Base-by-base conservation (phyloP, 208 protist species). In the Plasmodiophora brassicae region DNA sequence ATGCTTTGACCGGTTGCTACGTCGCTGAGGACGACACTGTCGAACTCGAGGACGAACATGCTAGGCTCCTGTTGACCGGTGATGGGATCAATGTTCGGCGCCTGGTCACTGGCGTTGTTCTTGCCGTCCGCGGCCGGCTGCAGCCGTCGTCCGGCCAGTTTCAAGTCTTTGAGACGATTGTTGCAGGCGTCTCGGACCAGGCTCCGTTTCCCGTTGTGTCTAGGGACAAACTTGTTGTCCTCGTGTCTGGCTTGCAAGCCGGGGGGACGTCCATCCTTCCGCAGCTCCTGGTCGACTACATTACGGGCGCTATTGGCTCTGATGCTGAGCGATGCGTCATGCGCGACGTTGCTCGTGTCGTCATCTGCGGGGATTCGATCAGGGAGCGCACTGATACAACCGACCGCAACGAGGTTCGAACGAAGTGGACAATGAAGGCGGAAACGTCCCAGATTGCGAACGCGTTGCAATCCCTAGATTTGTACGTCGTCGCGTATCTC, bases 321-420 rank as follows among this genome's bases (percentile, higher is more conserved):
- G 14, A 38, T 78, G 14, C n/a, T 78, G 32, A 36, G 32, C 14
- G 5, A 32, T 57, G 50, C n/a, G 14, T 5, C 5, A 38, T 78
- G n/a, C 5, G 65, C 10, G 10, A 5, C 32, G 65, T 78, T 32
- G 32, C 65, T 5, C 65, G 65, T 5, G 65, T 78, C 14, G n/a
- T 78, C n/a, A 78, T 78, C n/a, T 78, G 65, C n/a, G 65, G 65
- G 20, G n/a, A 78, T 78, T 78, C 65, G 10, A 32, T 78, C 65
- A 8, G 41, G 65, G n/a, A 36, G 65, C 65, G 65, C 65, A 5
- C 5, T 38, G 65, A 38, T 44, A n/a, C 20, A 78, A 5, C 65
- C 20, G 65, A 78, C 5, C 32, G 5, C n/a, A 8, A 36, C 5
- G 65, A n/a, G 5, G 65, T 38, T 8, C 5, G 65, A 78, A 5